These are phyloP conservation scores for Tetracladium marchalianum DNA, from an alignment of 495 filamentous ascomycete genomes.

Conservation along the genomic window DNA sequence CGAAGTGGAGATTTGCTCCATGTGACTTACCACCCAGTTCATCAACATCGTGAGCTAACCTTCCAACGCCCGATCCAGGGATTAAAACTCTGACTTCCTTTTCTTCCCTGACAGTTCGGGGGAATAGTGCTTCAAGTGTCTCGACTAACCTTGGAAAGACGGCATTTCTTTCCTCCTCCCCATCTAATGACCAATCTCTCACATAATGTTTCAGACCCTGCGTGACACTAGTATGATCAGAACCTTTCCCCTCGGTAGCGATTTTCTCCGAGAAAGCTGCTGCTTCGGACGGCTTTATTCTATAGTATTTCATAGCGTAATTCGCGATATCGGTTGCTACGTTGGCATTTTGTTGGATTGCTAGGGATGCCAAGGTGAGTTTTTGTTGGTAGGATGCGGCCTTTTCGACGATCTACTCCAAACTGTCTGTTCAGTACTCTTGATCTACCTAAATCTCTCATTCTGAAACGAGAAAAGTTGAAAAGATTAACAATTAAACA, in stretches of 20 bases:
- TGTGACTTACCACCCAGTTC: constrained; percentile 20
- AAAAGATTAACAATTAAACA: constrained; percentile 3
- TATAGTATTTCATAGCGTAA: no score
- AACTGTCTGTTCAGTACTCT: no score
- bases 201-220: constrained; percentile 38
- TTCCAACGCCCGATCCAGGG: constrained; percentile 34
- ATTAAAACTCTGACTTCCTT: constrained; percentile 23
- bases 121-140: constrained; percentile 16
- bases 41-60: constrained; percentile 31
- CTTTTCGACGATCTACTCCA: no score
- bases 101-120: not conserved
- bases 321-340: no score
- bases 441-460: no score
- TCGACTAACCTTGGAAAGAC: constrained; percentile 28
- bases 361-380: no score
- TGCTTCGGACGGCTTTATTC: not conserved
- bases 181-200: constrained; percentile 34
- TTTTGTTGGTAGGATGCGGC: no score
- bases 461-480: no score
- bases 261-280: constrained; percentile 10
- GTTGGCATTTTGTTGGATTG: no score
- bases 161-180: constrained; percentile 27
- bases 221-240: constrained; percentile 26
- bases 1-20: not conserved
- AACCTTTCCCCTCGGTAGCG: constrained; percentile 10